Evolutionary conservation across 129 eudicot species (phyloP).

Genomic region (Chrysanthemum seticuspe): DNA sequence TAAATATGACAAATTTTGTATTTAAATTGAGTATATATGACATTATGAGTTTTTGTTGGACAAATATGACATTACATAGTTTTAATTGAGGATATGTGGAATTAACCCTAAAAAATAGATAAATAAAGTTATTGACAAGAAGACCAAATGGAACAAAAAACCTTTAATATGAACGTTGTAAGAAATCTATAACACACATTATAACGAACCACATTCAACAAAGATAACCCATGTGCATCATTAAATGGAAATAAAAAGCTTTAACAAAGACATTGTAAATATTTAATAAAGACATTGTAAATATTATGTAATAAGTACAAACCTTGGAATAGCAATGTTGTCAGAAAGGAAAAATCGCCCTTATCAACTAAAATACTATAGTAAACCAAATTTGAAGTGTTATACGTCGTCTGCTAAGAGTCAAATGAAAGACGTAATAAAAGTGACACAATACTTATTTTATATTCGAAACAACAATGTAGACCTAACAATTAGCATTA

Average conservation of each 20-base stretch:
- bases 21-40: no score
- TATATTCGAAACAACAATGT: background rate
- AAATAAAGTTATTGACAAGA: background rate
- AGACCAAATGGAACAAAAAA: background rate
- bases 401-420: background rate
- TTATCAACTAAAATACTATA: background rate
- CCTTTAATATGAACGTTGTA: background rate
- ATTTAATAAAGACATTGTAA: background rate
- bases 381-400: background rate
- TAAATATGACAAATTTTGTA: no score
- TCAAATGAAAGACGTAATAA: background rate
- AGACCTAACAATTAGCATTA: background rate
- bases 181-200: background rate
- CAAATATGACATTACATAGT: no score
- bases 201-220: background rate
- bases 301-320: no score
- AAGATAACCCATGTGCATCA: background rate
- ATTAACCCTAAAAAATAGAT: slow-evolving; percentile 12
- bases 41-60: no score
- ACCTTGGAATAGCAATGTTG: background rate
- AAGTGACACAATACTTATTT: background rate
- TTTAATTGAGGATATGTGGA: no score
- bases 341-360: slow-evolving; percentile 1
- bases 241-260: background rate
- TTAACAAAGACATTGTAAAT: background rate